Evolutionary conservation across 2,329 filamentous ascomycete species (phyloP).

Genomic region (Drechslera avenae): DNA sequence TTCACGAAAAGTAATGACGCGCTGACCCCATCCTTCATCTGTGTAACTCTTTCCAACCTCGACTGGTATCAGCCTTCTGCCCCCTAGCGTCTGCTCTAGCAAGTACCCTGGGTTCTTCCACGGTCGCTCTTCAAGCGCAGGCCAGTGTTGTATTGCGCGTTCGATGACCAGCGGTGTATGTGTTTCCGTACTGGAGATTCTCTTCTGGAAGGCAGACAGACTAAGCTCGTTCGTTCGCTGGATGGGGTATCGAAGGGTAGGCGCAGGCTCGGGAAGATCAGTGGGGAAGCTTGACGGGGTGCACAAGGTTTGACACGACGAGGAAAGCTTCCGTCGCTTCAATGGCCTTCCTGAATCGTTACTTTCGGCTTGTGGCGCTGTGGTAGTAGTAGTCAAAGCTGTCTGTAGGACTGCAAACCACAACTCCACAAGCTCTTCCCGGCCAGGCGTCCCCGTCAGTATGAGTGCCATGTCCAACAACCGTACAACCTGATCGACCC

Average conservation of each 20-base stretch:
- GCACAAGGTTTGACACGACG: background rate
- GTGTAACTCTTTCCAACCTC: slow-evolving; percentile 89
- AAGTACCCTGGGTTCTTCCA: slow-evolving; percentile 81
- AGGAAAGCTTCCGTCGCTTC: slow-evolving; percentile 25
- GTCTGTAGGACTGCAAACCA: slow-evolving; percentile 58
- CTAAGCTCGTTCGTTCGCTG: slow-evolving; percentile 23
- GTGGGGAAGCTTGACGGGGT: slow-evolving; percentile 26
- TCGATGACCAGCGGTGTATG: slow-evolving; percentile 70
- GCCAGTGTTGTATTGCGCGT: slow-evolving; percentile 71
- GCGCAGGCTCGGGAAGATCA: slow-evolving; percentile 3
- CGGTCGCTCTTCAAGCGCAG: slow-evolving; percentile 68
- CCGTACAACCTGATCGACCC: slow-evolving; percentile 65
- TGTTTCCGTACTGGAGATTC: slow-evolving; percentile 21
- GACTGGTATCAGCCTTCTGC: slow-evolving; percentile 80
- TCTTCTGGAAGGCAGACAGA: slow-evolving; percentile 38
- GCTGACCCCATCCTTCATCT: slow-evolving; percentile 82
- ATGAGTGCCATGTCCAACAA: slow-evolving; percentile 78
- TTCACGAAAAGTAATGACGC: slow-evolving; percentile 73
- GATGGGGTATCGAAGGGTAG: slow-evolving; percentile 28
- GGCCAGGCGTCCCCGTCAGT: slow-evolving; percentile 59
- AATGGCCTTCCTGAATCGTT: slow-evolving; percentile 13
- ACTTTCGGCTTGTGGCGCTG: background rate
- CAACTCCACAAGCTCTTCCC: slow-evolving; percentile 48
- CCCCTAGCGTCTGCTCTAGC: slow-evolving; percentile 72
- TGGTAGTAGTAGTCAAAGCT: slow-evolving; percentile 3